Evolutionary conservation across 2,329 filamentous ascomycete genomes (phyloP).

Genomic region (Trichoderma sp.): DNA sequence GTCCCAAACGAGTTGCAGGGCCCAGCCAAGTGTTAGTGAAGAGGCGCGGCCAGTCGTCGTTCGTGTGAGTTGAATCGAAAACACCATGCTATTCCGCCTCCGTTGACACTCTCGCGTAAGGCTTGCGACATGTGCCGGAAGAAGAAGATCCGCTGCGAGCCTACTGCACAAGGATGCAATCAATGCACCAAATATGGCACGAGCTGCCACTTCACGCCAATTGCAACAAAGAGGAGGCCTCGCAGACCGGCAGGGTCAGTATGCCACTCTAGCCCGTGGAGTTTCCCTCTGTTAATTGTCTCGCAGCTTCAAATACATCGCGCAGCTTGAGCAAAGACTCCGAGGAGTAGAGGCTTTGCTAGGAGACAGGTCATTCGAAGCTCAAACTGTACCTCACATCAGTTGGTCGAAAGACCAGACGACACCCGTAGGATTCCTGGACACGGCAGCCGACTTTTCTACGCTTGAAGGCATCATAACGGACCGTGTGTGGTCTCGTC

Average conservation of each 20-base stretch:
- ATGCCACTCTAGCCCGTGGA: background rate
- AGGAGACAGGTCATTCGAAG: conserved; percentile 3
- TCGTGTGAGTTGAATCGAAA: background rate
- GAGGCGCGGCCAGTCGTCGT: conserved; percentile 14
- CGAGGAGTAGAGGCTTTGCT: conserved; percentile 12
- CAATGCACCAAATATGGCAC: conserved; percentile 22
- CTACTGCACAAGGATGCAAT: background rate
- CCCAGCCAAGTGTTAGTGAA: background rate
- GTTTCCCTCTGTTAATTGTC: background rate
- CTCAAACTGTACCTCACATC: background rate
- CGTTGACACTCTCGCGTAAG: background rate
- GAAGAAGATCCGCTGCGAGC: conserved; percentile 18
- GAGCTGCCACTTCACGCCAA: conserved; percentile 17
- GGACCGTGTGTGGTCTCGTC: conserved; percentile 8
- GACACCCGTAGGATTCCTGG: background rate
- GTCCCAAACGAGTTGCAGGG: background rate
- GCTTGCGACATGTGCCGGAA: conserved; percentile 18
- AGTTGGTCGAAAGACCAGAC: background rate
- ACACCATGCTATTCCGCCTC: background rate
- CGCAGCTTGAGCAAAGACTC: conserved; percentile 14
- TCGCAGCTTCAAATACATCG: conserved; percentile 14
- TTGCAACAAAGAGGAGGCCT: conserved; percentile 15
- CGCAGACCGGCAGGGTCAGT: conserved; percentile 23
- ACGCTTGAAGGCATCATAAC: background rate
- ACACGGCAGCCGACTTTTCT: background rate